phyloP scores from a whole-genome alignment of 768 basidiomycete species.

The Kwoniella sp. region DNA sequence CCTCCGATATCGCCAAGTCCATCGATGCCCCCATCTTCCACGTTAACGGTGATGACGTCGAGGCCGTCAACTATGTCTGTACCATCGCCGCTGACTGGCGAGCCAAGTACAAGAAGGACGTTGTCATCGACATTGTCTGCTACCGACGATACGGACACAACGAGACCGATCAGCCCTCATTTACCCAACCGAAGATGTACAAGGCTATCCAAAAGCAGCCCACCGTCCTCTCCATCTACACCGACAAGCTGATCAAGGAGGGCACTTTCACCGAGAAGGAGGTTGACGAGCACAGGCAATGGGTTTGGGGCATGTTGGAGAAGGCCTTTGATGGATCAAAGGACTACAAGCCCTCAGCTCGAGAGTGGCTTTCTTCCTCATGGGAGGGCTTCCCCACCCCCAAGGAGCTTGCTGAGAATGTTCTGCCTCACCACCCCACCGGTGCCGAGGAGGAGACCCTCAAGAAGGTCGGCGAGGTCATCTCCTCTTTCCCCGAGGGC shows the following conservation, averaged over 20 bases:
- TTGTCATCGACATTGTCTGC: slow-evolving; percentile 97
- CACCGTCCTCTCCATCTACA: slow-evolving; percentile 86
- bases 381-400: slow-evolving; percentile 99
- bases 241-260: slow-evolving; percentile 83
- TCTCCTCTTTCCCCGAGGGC: slow-evolving; percentile 79
- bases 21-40: slow-evolving; percentile 99
- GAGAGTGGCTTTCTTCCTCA: slow-evolving; percentile 96
- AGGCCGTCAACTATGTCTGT: slow-evolving; percentile 97
- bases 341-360: slow-evolving; percentile 90
- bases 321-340: slow-evolving; percentile 90
- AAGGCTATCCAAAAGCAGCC: slow-evolving; percentile 92
- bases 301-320: slow-evolving; percentile 99
- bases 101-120: slow-evolving; percentile 98
- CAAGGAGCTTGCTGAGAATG: slow-evolving; percentile 86
- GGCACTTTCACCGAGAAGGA: slow-evolving; percentile 94
- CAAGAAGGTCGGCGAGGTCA: slow-evolving; percentile 78
- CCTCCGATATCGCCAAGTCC: slow-evolving; percentile 95
- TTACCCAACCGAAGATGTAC: slow-evolving; percentile 99
- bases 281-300: slow-evolving; percentile 96
- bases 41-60: slow-evolving; percentile 97
- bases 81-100: slow-evolving; percentile 97
- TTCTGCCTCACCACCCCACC: slow-evolving; percentile 86
- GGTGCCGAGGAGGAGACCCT: slow-evolving; percentile 76
- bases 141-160: slow-evolving; percentile 99
- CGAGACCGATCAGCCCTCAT: slow-evolving; percentile 97